Base-by-base conservation (phyloP, 1,284 basidiomycete genomes). In the Ceratobasidium sp. region DNA sequence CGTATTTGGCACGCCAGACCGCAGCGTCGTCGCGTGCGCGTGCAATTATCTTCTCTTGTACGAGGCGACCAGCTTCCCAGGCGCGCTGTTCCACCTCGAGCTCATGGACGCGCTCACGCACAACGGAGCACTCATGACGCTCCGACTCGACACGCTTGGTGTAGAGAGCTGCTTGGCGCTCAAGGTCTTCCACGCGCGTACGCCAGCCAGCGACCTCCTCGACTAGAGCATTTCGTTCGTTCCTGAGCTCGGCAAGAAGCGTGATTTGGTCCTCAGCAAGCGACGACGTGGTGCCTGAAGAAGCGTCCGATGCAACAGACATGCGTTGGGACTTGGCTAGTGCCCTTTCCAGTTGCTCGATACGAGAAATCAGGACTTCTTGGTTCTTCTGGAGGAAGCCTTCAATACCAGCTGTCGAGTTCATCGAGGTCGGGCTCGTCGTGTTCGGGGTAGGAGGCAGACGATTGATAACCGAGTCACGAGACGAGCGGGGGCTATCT, bases 181-280 rank as follows among this genome's bases (percentile, higher is more conserved):
- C 90, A 76, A 90, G 84, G 79, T 92, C 89, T 19, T 83, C 84
- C 46, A 92, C 88, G 34, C 92, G 86, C 37, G 83, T 86, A 74
- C 90, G 85, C 90, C 91, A 93, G 0, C 89, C 91, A 77, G 91
- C 89, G 0, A 92, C 87, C 80, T 93, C 92, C 63, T 86, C 85
- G 81, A 90, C 92, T 66, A 94, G 84, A 77, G 92, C 91, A 78
- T 94, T 92, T 22, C 92, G 85, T 79, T 94, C 92, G 0, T 87
- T 84, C 79, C 92, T 93, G 77, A 94, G 84, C 80, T 94, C 92
- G 1, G 89, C 84, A 61, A 93, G 54, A 29, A 75, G 74, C 9
- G 64, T 64, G 29, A 77, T 72, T 13, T 76, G 74, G n/a, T 76
- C 62, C 49, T 74, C 75, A 19, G 16, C 56, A 34, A 61, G 34